Evolutionary conservation across 2,329 filamentous ascomycete genomes (phyloP).

Genomic region (Pseudocercospora ulei): DNA sequence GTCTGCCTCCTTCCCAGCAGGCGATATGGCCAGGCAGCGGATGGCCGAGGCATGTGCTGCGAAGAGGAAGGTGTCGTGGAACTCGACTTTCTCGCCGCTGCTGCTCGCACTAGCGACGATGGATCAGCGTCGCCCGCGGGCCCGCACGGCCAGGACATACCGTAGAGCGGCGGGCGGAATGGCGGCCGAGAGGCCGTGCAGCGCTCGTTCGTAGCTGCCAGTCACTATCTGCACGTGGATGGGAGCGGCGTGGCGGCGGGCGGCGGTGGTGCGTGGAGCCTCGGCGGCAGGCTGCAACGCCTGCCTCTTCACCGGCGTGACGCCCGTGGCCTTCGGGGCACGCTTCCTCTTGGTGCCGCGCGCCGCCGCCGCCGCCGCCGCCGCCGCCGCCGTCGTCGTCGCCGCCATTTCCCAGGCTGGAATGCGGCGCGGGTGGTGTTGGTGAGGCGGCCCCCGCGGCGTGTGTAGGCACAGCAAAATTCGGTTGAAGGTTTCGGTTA

Average conservation of each 20-base stretch:
- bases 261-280: neutral
- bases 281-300: neutral
- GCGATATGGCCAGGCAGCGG: constrained; percentile 75
- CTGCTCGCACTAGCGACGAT: neutral
- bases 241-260: constrained; percentile 8
- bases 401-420: no score
- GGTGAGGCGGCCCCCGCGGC: no score
- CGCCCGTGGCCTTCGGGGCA: constrained; percentile 11
- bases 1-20: constrained; percentile 49
- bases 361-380: no score
- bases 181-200: constrained; percentile 81
- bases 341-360: constrained; percentile 22
- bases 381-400: no score
- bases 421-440: no score
- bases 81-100: constrained; percentile 45
- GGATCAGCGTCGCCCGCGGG: neutral
- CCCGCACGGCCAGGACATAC: neutral
- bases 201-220: constrained; percentile 84
- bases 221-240: constrained; percentile 78
- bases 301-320: constrained; percentile 17
- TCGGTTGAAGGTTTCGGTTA: no score
- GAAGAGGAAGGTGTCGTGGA: constrained; percentile 91
- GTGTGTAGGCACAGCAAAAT: no score
- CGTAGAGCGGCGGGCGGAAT: constrained; percentile 39
- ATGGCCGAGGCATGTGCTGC: constrained; percentile 85